Base-by-base conservation (phyloP, 148 eudicot genomes). In the Chenopodium berlandieri region DNA sequence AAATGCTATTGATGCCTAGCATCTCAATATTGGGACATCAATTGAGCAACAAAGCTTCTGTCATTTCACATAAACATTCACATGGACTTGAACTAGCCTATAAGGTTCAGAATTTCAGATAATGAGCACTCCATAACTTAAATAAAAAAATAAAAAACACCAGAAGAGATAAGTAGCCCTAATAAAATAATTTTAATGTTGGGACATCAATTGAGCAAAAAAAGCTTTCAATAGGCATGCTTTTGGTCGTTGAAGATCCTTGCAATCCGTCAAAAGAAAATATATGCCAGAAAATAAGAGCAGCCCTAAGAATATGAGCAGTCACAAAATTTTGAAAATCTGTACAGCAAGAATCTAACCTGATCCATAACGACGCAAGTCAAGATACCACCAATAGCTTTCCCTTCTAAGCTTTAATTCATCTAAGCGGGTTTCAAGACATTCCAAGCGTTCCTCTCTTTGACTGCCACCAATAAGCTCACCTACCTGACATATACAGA, bases 401-500 rank as follows among this genome's bases (percentile, higher is more conserved):
- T 97, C 98, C 79, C 88, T 94, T 52, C 87, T 86, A 71, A 97
- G 98, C 76, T 97, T 92, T 76, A 92, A 75, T 47, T 91, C 91
- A 77, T 92, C 98, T 72, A 97, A 85, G 14, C 99, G 93, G 27
- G 86, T 80, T 87, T 97, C 98, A 52, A 97, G 88, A 82, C 82
- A 82, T 8, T 91, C 94, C 75, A 97, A 94, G 27, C 99, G 95
- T 82, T 97, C 99, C 90, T 97, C 99, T 88, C 99, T 94, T 89
- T 97, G 98, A 88, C 99, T 97, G 86, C 99, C 99, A 87, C 99
- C 99, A 79, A 97, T 94, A 70, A 97, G 97, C 84, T 97, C 99
- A 27, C 99, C 99, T 81, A 96, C 85, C 98, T 94, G 86, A 84
- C 58, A 80, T 74, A 56, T 67, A 31, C 52, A 70, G 44, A 40